Evolutionary conservation across 176 grass and related monocot species (phyloP), one percentile per base, ranked within the genome.

Genomic region (barley (Hordeum vulgare)): DNA sequence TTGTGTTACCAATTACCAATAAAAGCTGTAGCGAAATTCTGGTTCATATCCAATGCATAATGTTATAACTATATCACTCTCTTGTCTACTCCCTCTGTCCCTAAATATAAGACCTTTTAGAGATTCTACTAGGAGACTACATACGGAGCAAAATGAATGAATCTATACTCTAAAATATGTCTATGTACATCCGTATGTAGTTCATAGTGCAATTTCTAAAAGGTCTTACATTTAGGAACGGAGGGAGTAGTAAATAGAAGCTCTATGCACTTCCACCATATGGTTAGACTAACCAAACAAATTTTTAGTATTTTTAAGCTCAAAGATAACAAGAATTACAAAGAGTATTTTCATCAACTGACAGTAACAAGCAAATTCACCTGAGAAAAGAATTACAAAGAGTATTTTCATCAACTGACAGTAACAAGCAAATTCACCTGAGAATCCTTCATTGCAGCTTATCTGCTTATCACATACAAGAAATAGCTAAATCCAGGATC

Each of bases 381-480:
- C 74, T 93, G 87, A 54, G 81, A 80, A 66, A n/a, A 68, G 4
- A 63, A 72, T 28, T 60, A 64, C 1, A 59, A 62, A 31, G 23
- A 79, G 18, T 37, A 51, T 27, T 21, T 49, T 37, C 42, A 63
- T 45, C 71, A 51, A 45, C 76, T 62, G 57, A 62, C 11, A 80
- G 27, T 13, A 75, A 58, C 23, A n/a, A 66, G 66, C 29, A 72
- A 56, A 74, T 73, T 74, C 72, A 90, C 91, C 74, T 93, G 87
- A 54, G 81, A 82, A 61, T 86, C 85, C 85, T 93, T 93, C 91
- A 90, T 92, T 81, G 71, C 71, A 89, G 87, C 41, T 83, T 84
- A 84, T 82, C 66, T 47, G 84, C 61, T 83, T 84, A 84, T 82
- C 66, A 58, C 54, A 80, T 71, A 51, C 47, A 75, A 76, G 84